These are phyloP conservation scores for Polymyxa betae DNA, from an alignment of 208 protist genomes.

Conservation along the genomic window DNA sequence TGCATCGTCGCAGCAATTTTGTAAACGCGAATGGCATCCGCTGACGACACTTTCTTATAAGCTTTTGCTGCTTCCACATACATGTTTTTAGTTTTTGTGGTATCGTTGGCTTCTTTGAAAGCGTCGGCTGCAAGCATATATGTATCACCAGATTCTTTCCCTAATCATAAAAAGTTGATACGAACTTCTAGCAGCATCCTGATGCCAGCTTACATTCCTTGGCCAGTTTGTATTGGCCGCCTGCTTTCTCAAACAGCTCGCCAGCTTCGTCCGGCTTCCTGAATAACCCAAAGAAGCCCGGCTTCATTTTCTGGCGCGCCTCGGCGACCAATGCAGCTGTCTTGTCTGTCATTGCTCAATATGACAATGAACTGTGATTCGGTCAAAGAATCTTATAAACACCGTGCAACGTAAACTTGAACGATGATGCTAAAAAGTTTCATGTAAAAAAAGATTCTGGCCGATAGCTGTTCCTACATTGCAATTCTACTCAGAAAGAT, in stretches of 20 bases:
- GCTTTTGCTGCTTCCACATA: neutral
- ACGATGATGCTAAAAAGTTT: too few species aligned
- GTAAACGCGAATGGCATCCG: neutral
- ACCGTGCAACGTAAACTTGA: too few species aligned
- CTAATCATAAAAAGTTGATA: neutral
- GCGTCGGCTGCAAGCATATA: constrained; percentile 26
- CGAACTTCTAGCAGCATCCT: neutral
- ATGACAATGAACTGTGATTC: neutral
- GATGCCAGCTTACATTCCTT: neutral
- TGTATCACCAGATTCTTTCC: constrained; percentile 14
- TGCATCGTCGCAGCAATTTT: constrained; percentile 16
- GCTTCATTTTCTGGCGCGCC: constrained; percentile 43
- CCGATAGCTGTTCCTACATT: too few species aligned
- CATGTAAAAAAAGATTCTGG: too few species aligned
- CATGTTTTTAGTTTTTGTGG: neutral
- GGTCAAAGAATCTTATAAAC: too few species aligned
- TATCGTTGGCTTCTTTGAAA: constrained; percentile 1
- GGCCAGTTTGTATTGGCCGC: constrained; percentile 41
- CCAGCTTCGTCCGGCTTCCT: constrained; percentile 4
- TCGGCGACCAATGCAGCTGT: constrained; percentile 14
- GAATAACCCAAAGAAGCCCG: constrained; percentile 21
- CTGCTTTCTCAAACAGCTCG: constrained; percentile 49
- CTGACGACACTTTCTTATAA: constrained; percentile 26
- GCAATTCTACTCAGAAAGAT: too few species aligned
- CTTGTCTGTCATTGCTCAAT: neutral